Conservation (phyloP, 345 rosid genomes). For the Leavenworthia alabamica region DNA sequence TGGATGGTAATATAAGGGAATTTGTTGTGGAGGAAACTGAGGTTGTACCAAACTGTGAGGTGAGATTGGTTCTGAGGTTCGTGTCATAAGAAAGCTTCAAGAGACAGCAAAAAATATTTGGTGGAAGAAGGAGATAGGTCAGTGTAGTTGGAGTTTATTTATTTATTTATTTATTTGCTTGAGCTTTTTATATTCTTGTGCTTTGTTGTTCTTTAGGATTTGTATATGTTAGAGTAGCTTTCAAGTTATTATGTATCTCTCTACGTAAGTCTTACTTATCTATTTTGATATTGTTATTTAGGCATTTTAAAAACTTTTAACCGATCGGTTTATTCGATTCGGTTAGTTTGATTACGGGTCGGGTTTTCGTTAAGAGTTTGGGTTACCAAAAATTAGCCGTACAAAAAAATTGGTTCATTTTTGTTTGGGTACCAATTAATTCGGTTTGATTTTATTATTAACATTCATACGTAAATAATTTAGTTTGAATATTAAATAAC, state of each 20-base stretch:
- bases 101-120: slow-evolving; percentile 32
- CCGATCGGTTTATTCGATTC: too few relatives aligned
- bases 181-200: slow-evolving; percentile 15
- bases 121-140: slow-evolving; percentile 31
- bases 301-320: too few relatives aligned
- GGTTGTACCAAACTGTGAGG: slow-evolving; percentile 75
- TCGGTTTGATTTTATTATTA: too few relatives aligned
- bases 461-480: too few relatives aligned
- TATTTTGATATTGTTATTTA: too few relatives aligned
- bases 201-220: slow-evolving; percentile 9
- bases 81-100: slow-evolving; percentile 38
- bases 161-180: slow-evolving; percentile 2
- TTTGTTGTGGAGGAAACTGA: slow-evolving; percentile 11
- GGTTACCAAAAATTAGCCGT: too few relatives aligned
- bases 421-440: too few relatives aligned
- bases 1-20: slow-evolving; percentile 13
- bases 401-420: too few relatives aligned
- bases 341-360: too few relatives aligned
- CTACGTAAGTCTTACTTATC: too few relatives aligned
- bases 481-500: too few relatives aligned
- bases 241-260: slow-evolving; percentile 12
- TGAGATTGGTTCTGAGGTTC: slow-evolving; percentile 41
- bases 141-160: not conserved
- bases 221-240: slow-evolving; percentile 28
- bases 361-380: too few relatives aligned